phyloP scores from a whole-genome alignment of 306 rosid genomes.

The Carpinus fangiana region DNA sequence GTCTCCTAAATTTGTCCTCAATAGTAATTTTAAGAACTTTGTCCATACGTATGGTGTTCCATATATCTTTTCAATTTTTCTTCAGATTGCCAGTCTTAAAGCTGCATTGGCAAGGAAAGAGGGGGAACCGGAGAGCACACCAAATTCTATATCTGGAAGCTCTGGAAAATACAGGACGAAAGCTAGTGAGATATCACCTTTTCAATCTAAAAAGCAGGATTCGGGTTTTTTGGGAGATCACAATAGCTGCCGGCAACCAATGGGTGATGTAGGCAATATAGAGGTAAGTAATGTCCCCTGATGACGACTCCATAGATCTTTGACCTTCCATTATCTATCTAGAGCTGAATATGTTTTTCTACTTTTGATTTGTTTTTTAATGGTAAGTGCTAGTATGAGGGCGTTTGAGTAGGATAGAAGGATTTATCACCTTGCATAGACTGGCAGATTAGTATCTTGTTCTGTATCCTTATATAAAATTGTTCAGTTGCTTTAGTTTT shows the following conservation, averaged over 20 bases:
- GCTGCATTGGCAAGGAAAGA: conserved; percentile 77
- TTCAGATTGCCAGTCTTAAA: conserved; percentile 76
- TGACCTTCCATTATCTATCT: not conserved
- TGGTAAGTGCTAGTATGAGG: not conserved
- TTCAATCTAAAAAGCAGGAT: conserved; percentile 41
- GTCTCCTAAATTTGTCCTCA: conserved; percentile 2
- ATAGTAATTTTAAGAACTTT: conserved; percentile 22
- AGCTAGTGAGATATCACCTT: conserved; percentile 58
- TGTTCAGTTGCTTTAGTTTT: conserved; percentile 13
- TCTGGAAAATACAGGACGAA: conserved; percentile 55
- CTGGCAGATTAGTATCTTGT: not conserved
- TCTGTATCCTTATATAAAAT: not conserved
- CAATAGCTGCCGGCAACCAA: conserved; percentile 49
- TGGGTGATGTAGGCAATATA: conserved; percentile 54
- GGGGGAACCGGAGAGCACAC: conserved; percentile 44
- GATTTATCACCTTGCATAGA: not conserved
- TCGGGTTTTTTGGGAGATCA: conserved; percentile 42
- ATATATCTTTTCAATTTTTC: conserved; percentile 14
- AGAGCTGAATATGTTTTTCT: not conserved
- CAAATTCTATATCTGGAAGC: conserved; percentile 49
- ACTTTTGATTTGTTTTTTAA: not conserved
- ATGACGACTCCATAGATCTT: not conserved
- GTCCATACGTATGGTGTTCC: not conserved
- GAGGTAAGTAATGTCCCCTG: conserved; percentile 41
- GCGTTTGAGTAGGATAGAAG: not conserved